Evolutionary conservation across 768 basidiomycete species (phyloP).

Genomic region (Gelatoporia subvermispora): DNA sequence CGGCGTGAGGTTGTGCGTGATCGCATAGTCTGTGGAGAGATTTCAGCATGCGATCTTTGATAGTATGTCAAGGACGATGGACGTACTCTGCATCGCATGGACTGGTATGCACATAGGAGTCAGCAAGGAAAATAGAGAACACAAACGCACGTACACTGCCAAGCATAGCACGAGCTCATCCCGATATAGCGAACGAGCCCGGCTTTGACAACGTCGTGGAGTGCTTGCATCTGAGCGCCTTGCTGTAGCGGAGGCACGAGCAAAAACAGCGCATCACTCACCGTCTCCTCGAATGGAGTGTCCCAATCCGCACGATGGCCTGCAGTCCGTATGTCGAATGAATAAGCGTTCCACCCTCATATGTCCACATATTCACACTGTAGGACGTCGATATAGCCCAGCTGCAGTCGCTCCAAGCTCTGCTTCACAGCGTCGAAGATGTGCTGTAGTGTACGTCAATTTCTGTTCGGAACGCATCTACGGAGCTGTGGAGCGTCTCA

Average conservation of each 20-base stretch:
- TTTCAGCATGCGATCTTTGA: neutral
- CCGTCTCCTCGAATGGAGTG: conserved; percentile 35
- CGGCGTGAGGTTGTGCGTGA: conserved; percentile 37
- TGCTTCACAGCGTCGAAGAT: conserved; percentile 63
- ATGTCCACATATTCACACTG: conserved; percentile 36
- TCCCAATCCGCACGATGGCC: conserved; percentile 32
- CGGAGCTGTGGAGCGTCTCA: conserved; percentile 2
- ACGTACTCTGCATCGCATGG: conserved; percentile 29
- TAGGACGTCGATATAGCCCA: conserved; percentile 55
- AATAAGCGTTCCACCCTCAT: neutral
- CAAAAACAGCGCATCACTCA: neutral
- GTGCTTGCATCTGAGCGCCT: conserved; percentile 33
- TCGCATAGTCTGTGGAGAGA: conserved; percentile 33
- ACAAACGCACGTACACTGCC: conserved; percentile 21
- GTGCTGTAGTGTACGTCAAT: conserved; percentile 35
- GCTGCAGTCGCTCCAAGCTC: conserved; percentile 36
- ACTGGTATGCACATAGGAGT: conserved; percentile 11
- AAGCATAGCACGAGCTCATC: conserved; percentile 33
- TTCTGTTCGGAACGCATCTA: neutral
- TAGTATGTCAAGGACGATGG: neutral
- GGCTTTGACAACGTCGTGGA: conserved; percentile 43
- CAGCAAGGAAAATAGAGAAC: neutral
- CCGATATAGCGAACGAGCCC: conserved; percentile 40
- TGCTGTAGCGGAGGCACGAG: neutral
- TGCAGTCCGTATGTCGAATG: conserved; percentile 2